A percentile compares a stretch with the other conserved stretches of the same genome.
phyloP scores from a whole-genome alignment of 1,284 basidiomycete genomes.

The Agaricales sp. region DNA sequence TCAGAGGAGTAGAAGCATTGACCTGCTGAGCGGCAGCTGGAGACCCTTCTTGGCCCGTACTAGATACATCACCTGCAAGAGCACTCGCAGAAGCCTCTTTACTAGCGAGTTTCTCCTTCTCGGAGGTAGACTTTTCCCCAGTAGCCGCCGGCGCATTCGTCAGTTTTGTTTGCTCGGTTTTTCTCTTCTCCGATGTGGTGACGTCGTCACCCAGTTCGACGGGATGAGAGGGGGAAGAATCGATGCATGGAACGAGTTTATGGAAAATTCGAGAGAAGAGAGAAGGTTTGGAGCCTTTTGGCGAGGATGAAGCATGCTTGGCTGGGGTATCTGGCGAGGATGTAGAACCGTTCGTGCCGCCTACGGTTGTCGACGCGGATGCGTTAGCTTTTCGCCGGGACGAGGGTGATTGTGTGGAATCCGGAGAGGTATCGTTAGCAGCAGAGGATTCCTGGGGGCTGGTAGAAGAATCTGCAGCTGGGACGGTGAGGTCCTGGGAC shows the following conservation, averaged over 20 bases:
- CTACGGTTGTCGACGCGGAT: background rate
- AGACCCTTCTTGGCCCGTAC: background rate
- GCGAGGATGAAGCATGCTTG: background rate
- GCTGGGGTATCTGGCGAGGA: too few species aligned
- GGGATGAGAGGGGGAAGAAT: background rate
- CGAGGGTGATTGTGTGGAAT: too few species aligned
- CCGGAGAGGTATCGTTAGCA: too few species aligned
- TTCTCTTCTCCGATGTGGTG: background rate
- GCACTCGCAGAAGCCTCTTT: background rate
- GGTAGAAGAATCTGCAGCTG: background rate
- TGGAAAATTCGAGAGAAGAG: constrained; percentile 2
- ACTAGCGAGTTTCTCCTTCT: background rate
- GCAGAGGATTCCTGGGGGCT: background rate
- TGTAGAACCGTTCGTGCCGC: background rate
- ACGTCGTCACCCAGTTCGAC: background rate
- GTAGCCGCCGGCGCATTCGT: background rate
- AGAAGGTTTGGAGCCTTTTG: constrained; percentile 1
- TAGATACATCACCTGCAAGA: background rate
- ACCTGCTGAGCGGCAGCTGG: background rate
- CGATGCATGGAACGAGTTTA: constrained; percentile 4
- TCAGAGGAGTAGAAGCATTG: background rate
- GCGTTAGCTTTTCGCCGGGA: background rate
- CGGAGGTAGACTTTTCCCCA: background rate
- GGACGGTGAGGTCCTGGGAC: background rate
- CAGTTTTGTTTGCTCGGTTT: too few species aligned